phyloP scores from a whole-genome alignment of 2,329 filamentous ascomycete species.

The Phaeosphaeriaceae sp. region DNA sequence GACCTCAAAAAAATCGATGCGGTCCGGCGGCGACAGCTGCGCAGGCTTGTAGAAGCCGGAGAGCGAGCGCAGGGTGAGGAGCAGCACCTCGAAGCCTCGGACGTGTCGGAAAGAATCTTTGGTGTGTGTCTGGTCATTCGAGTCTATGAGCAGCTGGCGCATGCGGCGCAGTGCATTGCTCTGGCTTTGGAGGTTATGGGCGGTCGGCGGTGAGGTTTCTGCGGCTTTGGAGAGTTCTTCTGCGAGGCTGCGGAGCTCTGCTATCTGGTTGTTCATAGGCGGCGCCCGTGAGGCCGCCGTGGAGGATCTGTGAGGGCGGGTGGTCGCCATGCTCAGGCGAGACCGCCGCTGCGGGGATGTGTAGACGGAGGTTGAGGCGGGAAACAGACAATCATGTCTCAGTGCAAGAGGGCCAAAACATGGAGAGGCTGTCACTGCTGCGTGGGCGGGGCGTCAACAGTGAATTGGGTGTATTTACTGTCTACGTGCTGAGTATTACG shows the following conservation, averaged over 20 bases:
- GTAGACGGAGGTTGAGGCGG: constrained; percentile 27
- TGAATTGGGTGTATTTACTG: constrained; percentile 3
- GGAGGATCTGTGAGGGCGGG: constrained; percentile 47
- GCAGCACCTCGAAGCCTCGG: constrained; percentile 76
- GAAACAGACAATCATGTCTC: constrained; percentile 39
- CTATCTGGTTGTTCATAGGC: constrained; percentile 62
- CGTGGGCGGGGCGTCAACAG: background rate
- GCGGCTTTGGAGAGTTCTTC: constrained; percentile 44
- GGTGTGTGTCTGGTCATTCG: constrained; percentile 55
- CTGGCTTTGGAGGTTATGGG: constrained; percentile 44
- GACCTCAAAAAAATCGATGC: constrained; percentile 70
- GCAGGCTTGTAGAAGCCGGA: constrained; percentile 78
- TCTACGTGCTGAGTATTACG: background rate
- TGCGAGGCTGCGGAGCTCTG: constrained; percentile 47
- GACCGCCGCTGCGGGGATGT: constrained; percentile 34
- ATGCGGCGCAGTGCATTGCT: constrained; percentile 68
- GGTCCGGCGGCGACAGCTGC: constrained; percentile 67
- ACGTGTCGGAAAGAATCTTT: constrained; percentile 87
- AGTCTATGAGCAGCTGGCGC: constrained; percentile 68
- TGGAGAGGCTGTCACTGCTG: constrained; percentile 7
- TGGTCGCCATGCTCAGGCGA: constrained; percentile 43
- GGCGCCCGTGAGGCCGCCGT: constrained; percentile 52
- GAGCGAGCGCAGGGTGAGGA: constrained; percentile 73
- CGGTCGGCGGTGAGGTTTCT: constrained; percentile 35
- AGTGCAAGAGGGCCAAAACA: constrained; percentile 14